Conservation (phyloP, 805 yeast genomes). For the Jamesozyma gamospora region DNA sequence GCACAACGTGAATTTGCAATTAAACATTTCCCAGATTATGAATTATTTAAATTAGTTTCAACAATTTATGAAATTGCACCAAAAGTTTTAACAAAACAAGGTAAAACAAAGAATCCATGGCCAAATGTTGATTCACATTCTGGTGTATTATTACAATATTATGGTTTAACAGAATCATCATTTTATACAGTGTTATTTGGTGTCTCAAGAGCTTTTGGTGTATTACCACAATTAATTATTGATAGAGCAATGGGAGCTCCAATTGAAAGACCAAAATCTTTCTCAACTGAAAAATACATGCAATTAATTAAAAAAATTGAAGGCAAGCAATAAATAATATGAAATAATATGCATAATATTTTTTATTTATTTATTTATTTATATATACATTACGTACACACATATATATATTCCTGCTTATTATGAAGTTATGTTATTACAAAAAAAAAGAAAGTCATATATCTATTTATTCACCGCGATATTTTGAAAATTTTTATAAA, state of each 20-base stretch:
- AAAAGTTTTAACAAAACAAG: constrained; percentile 67
- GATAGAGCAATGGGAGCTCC: constrained; percentile 77
- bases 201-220: constrained; percentile 82
- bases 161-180: constrained; percentile 71
- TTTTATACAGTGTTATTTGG: constrained; percentile 83
- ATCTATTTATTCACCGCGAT: too few relatives aligned
- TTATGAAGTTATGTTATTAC: too few relatives aligned
- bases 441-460: too few relatives aligned
- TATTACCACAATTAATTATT: constrained; percentile 72
- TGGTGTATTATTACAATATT: constrained; percentile 76
- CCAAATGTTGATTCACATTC: constrained; percentile 86
- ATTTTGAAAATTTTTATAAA: too few relatives aligned
- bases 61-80: constrained; percentile 78
- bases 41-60: constrained; percentile 67
- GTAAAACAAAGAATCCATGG: constrained; percentile 90
- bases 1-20: constrained; percentile 80
- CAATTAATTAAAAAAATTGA: constrained; percentile 51
- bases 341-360: too few relatives aligned
- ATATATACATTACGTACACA: too few relatives aligned
- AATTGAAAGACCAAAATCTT: constrained; percentile 84
- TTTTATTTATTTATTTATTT: too few relatives aligned
- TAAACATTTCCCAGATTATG: constrained; percentile 68
- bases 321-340: too few relatives aligned
- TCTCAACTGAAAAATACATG: constrained; percentile 87
- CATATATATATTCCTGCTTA: too few relatives aligned